Evolutionary conservation across 768 basidiomycete genomes (phyloP).

Genomic region (Saitozyma podzolica): DNA sequence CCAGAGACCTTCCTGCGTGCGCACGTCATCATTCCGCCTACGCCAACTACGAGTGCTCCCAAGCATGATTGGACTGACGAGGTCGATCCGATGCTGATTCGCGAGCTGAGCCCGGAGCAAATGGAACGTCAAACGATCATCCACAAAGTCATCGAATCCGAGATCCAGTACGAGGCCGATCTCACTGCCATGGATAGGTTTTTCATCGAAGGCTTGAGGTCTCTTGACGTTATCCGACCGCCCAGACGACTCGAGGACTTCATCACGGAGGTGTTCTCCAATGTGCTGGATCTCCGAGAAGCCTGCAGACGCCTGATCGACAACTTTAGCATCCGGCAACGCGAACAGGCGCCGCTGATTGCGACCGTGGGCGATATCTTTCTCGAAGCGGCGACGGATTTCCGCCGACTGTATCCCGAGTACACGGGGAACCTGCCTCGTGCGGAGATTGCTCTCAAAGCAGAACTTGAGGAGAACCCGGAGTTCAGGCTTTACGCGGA

Average conservation of each 20-base stretch:
- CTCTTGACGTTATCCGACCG: slow-evolving; percentile 67
- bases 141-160: slow-evolving; percentile 81
- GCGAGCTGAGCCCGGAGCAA: slow-evolving; percentile 73
- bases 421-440: slow-evolving; percentile 71
- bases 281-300: slow-evolving; percentile 86
- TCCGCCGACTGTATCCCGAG: slow-evolving; percentile 78
- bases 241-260: slow-evolving; percentile 74
- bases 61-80: slow-evolving; percentile 71
- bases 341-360: slow-evolving; percentile 80
- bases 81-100: slow-evolving; percentile 69
- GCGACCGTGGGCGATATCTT: slow-evolving; percentile 85
- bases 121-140: slow-evolving; percentile 79
- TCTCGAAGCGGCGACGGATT: slow-evolving; percentile 80
- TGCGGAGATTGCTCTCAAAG: slow-evolving; percentile 82
- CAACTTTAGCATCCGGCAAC: slow-evolving; percentile 79
- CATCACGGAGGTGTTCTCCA: slow-evolving; percentile 91
- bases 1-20: slow-evolving; percentile 28
- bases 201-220: slow-evolving; percentile 72
- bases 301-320: slow-evolving; percentile 81
- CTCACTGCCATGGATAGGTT: slow-evolving; percentile 82
- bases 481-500: slow-evolving; percentile 77
- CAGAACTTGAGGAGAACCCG: slow-evolving; percentile 77
- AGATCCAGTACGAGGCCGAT: slow-evolving; percentile 86
- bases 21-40: not conserved
- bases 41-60: slow-evolving; percentile 6